Evolutionary conservation across 208 protist genomes (phyloP).

Genomic region (Polymyxa betae): DNA sequence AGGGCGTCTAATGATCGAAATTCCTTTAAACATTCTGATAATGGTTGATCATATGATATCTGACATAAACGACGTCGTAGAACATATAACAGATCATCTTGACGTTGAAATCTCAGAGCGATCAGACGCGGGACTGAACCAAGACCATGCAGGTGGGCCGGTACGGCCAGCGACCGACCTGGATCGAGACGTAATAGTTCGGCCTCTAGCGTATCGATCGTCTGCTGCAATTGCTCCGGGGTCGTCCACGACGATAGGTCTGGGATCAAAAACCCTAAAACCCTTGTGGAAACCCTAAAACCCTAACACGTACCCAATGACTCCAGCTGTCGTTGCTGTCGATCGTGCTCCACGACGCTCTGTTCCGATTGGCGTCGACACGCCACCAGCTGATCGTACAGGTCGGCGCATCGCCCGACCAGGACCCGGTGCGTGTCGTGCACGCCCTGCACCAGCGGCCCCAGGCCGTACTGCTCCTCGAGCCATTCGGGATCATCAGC

Average conservation of each 20-base stretch:
- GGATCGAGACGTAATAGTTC: neutral
- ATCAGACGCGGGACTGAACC: neutral
- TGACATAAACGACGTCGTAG: neutral
- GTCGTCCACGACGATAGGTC: neutral
- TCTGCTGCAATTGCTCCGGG: neutral
- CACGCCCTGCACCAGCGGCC: neutral
- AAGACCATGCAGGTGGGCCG: neutral
- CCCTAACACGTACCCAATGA: neutral
- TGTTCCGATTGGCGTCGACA: no score
- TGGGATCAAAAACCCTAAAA: neutral
- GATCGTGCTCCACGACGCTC: no score
- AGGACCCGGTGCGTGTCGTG: neutral
- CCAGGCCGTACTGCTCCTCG: slow-evolving; percentile 24
- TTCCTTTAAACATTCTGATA: neutral
- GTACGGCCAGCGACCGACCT: slow-evolving; percentile 16
- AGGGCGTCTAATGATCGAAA: neutral
- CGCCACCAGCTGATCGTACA: no score
- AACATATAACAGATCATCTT: slow-evolving; percentile 4
- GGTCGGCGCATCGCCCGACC: neutral
- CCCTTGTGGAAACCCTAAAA: neutral
- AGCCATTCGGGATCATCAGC: slow-evolving; percentile 45
- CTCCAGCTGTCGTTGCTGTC: neutral
- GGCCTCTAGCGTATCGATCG: neutral
- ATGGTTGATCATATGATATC: neutral
- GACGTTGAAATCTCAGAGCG: neutral